phyloP scores from a whole-genome alignment of 345 rosid genomes.

The Eucalyptus pauciflora region DNA sequence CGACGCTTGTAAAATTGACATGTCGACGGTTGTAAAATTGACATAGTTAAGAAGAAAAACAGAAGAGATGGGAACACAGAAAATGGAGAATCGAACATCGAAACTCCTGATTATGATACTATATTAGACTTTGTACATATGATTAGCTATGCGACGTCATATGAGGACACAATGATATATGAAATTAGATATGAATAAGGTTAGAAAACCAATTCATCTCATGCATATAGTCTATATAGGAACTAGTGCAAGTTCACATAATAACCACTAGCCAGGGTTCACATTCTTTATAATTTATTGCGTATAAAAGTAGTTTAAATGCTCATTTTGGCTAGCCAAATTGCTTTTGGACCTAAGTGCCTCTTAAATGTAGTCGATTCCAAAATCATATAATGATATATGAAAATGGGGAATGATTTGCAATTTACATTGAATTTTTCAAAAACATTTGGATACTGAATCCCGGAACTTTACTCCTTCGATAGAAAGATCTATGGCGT shows the following conservation, averaged over 20 bases:
- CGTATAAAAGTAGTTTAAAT: background rate
- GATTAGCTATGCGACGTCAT: background rate
- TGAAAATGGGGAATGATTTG: background rate
- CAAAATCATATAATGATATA: background rate
- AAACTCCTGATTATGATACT: background rate
- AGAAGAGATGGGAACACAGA: background rate
- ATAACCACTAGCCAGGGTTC: accelerated
- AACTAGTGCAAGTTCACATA: background rate
- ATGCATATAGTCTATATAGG: background rate
- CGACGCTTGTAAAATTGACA: background rate
- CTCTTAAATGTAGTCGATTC: background rate
- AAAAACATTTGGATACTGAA: background rate
- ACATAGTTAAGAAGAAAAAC: background rate
- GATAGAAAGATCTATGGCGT: background rate
- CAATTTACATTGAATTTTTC: background rate
- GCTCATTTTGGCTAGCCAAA: background rate
- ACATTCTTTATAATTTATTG: background rate
- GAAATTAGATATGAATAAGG: background rate
- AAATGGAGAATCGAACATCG: background rate
- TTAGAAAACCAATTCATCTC: background rate
- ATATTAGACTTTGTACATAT: background rate
- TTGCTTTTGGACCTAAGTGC: background rate
- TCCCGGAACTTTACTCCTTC: background rate
- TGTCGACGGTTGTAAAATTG: background rate
- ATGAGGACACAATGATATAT: background rate